Evolutionary conservation across 1,284 basidiomycete genomes (phyloP).

Genomic region (Puccinia coronata): DNA sequence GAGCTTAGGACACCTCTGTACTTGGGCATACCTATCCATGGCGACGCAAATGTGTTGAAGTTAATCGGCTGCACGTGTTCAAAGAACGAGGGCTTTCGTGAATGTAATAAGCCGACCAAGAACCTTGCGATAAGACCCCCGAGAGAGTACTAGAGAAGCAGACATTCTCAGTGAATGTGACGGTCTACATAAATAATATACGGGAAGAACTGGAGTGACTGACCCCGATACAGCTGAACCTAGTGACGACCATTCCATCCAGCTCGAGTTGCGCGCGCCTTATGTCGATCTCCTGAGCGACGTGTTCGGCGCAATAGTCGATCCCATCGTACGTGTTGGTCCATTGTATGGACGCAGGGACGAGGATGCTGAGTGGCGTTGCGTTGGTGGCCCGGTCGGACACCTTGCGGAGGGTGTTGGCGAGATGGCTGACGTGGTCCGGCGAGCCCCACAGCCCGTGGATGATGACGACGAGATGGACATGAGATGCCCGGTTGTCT

Average conservation of each 20-base stretch:
- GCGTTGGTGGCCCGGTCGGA: slow-evolving; percentile 42
- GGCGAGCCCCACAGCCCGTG: slow-evolving; percentile 85
- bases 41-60: slow-evolving; percentile 79
- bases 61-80: slow-evolving; percentile 69
- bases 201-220: background rate
- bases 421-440: slow-evolving; percentile 63
- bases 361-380: slow-evolving; percentile 63
- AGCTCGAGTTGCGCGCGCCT: slow-evolving; percentile 64
- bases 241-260: slow-evolving; percentile 65
- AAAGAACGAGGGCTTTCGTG: slow-evolving; percentile 67
- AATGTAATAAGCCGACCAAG: slow-evolving; percentile 71
- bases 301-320: slow-evolving; percentile 72
- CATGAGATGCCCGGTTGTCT: background rate
- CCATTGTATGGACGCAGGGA: slow-evolving; percentile 65
- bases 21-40: slow-evolving; percentile 67
- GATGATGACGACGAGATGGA: slow-evolving; percentile 70
- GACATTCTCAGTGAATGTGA: no score
- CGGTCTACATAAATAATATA: no score
- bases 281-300: slow-evolving; percentile 67
- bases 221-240: slow-evolving; percentile 70
- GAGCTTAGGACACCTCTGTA: slow-evolving; percentile 67
- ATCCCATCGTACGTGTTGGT: slow-evolving; percentile 72
- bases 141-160: slow-evolving; percentile 70
- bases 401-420: slow-evolving; percentile 58
- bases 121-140: slow-evolving; percentile 79